Percentiles rank a stretch among this genome's conserved stretches.
phyloP scores from a whole-genome alignment of 768 basidiomycete species.

The Trametes cinnabarina region DNA sequence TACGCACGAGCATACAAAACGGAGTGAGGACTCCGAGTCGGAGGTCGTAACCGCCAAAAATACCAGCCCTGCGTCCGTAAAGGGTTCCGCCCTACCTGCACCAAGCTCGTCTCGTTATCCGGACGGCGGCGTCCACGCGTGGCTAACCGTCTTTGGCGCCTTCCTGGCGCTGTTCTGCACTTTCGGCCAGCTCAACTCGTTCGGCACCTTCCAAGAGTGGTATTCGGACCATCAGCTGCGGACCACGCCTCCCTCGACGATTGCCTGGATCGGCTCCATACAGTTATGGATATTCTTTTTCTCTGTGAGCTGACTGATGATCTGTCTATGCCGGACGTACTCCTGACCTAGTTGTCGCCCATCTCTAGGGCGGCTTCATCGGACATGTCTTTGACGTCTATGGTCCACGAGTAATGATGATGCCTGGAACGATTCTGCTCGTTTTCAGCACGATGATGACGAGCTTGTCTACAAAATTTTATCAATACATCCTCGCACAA shows the following conservation, averaged over 20 bases:
- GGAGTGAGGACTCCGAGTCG: not conserved
- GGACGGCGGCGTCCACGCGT: constrained; percentile 33
- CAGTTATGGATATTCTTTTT: constrained; percentile 73
- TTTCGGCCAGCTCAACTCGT: constrained; percentile 70
- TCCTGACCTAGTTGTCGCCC: not conserved
- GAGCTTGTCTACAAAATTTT: constrained; percentile 53
- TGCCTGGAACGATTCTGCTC: constrained; percentile 48
- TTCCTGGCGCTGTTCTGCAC: constrained; percentile 66
- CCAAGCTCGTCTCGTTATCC: not conserved
- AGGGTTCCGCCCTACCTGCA: not conserved
- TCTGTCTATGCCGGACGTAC: not conserved
- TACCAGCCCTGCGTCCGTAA: not conserved
- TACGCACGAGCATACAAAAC: too few relatives aligned
- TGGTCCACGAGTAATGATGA: constrained; percentile 55
- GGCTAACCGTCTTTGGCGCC: constrained; percentile 60
- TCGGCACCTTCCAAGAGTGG: constrained; percentile 71
- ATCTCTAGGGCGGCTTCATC: constrained; percentile 53
- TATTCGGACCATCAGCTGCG: constrained; percentile 60
- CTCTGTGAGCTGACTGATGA: constrained; percentile 38
- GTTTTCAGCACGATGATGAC: constrained; percentile 54
- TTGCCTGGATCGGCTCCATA: constrained; percentile 69
- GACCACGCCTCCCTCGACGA: constrained; percentile 48
- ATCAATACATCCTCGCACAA: constrained; percentile 60
- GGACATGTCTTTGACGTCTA: constrained; percentile 60
- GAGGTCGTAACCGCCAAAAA: not conserved